These are phyloP conservation scores for Cryptococcus jaspeensis DNA, from an alignment of 1,284 basidiomycete species.

Conservation along the genomic window DNA sequence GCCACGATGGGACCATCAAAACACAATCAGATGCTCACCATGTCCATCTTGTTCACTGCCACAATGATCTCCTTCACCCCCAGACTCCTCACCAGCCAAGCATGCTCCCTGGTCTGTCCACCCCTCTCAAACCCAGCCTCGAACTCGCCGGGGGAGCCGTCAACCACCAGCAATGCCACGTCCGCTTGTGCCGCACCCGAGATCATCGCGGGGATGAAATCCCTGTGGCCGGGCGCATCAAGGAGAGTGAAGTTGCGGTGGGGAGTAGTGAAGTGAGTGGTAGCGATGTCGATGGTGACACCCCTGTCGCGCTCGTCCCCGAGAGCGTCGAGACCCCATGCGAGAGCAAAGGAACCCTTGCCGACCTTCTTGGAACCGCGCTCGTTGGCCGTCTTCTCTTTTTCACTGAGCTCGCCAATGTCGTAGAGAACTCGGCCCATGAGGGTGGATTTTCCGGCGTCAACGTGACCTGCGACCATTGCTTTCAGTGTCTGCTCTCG, in stretches of 20 bases:
- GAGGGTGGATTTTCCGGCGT: conserved; percentile 96
- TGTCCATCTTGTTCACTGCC: conserved; percentile 92
- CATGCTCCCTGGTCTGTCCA: conserved; percentile 96
- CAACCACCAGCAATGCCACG: conserved; percentile 91
- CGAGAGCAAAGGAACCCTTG: conserved; percentile 94
- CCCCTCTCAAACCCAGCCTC: conserved; percentile 92
- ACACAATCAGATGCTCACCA: too few relatives aligned
- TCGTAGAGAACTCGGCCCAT: conserved; percentile 95
- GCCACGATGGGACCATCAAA: too few relatives aligned
- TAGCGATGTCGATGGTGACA: conserved; percentile 95
- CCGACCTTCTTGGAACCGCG: conserved; percentile 86
- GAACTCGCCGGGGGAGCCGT: conserved; percentile 86
- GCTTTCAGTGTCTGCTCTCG: background rate
- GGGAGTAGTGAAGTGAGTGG: conserved; percentile 74
- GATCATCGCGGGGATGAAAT: conserved; percentile 99
- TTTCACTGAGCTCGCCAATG: conserved; percentile 81
- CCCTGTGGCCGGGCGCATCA: conserved; percentile 94
- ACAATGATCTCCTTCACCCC: conserved; percentile 93
- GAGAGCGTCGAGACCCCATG: conserved; percentile 94
- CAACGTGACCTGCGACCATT: conserved; percentile 77
- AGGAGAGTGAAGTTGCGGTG: conserved; percentile 83
- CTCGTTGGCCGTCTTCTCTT: conserved; percentile 79
- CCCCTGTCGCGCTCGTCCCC: conserved; percentile 91
- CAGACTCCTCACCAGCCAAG: conserved; percentile 85
- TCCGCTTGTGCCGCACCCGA: conserved; percentile 97